These are phyloP conservation scores for Solanum aculeatissimum DNA, from an alignment of 305 asterid species.

Conservation along the genomic window DNA sequence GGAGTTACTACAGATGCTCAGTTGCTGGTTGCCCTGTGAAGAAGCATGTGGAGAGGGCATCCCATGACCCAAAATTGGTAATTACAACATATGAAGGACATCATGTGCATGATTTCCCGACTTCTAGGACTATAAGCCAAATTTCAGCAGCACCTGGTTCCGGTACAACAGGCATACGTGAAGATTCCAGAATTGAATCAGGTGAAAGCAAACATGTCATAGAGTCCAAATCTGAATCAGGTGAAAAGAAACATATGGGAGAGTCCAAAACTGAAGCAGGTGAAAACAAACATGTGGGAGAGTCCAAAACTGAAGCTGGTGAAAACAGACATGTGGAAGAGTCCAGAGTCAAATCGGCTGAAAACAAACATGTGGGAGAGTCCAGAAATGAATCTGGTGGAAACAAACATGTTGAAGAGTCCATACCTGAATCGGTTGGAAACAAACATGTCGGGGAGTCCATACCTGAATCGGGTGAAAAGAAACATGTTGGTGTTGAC, in stretches of 20 bases:
- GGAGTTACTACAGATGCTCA: slow-evolving; percentile 97
- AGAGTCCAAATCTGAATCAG: background rate
- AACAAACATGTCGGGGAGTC: slow-evolving; percentile 17
- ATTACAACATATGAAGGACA: slow-evolving; percentile 50
- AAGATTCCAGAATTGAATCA: background rate
- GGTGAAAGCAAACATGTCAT: background rate
- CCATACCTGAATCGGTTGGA: background rate
- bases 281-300: background rate
- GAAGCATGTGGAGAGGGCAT: slow-evolving; percentile 90
- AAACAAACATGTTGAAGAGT: background rate
- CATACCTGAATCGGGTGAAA: slow-evolving; percentile 14
- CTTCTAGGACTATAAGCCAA: slow-evolving; percentile 31
- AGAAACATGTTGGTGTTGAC: slow-evolving; percentile 13
- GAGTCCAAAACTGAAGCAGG: background rate
- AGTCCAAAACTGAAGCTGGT: background rate
- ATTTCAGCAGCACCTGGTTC: slow-evolving; percentile 22
- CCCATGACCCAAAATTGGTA: slow-evolving; percentile 68
- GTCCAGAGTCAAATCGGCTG: background rate
- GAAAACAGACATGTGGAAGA: background rate
- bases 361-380: background rate
- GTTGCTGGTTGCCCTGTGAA: slow-evolving; percentile 74
- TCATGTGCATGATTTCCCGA: slow-evolving; percentile 53
- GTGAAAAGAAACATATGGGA: background rate
- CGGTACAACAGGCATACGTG: slow-evolving; percentile 5
- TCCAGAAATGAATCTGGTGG: background rate